phyloP scores from a whole-genome alignment of 495 filamentous ascomycete species.

The Podospora conica region DNA sequence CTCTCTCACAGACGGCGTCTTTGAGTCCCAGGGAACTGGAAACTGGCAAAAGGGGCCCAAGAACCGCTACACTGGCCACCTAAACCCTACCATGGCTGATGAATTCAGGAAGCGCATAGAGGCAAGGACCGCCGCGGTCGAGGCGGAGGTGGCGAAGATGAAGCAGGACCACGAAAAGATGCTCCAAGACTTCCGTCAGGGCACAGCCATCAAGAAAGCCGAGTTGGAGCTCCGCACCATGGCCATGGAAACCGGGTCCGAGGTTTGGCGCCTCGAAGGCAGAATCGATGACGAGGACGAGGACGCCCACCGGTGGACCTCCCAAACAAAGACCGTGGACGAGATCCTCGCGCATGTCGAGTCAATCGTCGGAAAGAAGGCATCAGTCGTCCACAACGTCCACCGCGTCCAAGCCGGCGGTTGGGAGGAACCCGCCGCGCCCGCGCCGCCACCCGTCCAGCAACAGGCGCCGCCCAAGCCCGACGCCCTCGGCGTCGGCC shows the following conservation, averaged over 20 bases:
- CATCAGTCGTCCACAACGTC: constrained; percentile 54
- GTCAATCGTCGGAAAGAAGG: constrained; percentile 47
- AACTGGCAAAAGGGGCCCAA: constrained; percentile 43
- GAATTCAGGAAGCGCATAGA: constrained; percentile 71
- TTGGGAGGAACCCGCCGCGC: constrained; percentile 55
- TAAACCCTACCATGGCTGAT: constrained; percentile 61
- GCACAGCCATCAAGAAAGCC: constrained; percentile 55
- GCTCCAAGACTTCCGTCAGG: constrained; percentile 66
- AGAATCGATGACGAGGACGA: constrained; percentile 51
- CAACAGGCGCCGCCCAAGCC: constrained; percentile 1
- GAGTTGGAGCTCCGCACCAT: constrained; percentile 58
- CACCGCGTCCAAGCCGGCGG: constrained; percentile 63
- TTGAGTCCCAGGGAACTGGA: constrained; percentile 53
- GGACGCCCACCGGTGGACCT: constrained; percentile 34
- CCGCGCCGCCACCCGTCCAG: constrained; percentile 28
- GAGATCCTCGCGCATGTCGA: constrained; percentile 56
- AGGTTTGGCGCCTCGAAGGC: constrained; percentile 60
- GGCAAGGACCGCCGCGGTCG: constrained; percentile 57
- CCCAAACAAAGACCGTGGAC: constrained; percentile 50
- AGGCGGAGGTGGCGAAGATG: constrained; percentile 75
- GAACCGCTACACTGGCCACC: constrained; percentile 50
- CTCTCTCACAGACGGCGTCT: constrained; percentile 71
- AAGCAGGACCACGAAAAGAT: constrained; percentile 68
- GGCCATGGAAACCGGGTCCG: constrained; percentile 49
- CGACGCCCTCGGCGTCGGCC: constrained; percentile 3